These are phyloP conservation scores for Cercospora brassicicola DNA, from an alignment of 2,329 filamentous ascomycete genomes.

Conservation along the genomic window DNA sequence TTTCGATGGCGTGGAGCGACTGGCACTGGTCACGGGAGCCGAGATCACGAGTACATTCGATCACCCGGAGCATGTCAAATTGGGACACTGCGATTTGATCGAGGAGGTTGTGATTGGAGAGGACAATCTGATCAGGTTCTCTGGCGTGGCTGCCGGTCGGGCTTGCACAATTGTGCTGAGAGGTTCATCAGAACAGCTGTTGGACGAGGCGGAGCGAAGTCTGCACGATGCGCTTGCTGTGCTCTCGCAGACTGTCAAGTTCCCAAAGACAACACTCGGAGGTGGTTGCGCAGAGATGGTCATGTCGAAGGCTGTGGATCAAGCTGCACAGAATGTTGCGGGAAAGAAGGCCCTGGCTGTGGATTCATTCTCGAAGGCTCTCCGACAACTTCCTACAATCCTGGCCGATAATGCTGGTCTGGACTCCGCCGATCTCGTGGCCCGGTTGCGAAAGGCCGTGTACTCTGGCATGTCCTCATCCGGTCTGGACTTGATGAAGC, in stretches of 20 bases:
- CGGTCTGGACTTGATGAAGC: conserved; percentile 82
- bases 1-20: conserved; percentile 94
- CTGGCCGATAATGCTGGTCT: conserved; percentile 96
- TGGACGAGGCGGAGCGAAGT: conserved; percentile 94
- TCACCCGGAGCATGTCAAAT: conserved; percentile 93
- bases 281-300: conserved; percentile 98
- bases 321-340: conserved; percentile 86
- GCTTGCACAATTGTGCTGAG: conserved; percentile 96
- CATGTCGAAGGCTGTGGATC: conserved; percentile 97
- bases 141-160: conserved; percentile 86
- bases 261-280: conserved; percentile 89
- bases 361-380: conserved; percentile 80
- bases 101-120: conserved; percentile 99
- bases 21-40: conserved; percentile 92
- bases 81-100: conserved; percentile 91
- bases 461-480: conserved; percentile 93
- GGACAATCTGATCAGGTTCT: conserved; percentile 96
- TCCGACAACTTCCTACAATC: conserved; percentile 92
- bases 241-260: conserved; percentile 91
- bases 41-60: conserved; percentile 98
- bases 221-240: conserved; percentile 95
- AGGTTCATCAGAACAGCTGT: conserved; percentile 91
- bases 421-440: conserved; percentile 91
- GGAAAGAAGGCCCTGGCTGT: conserved; percentile 97
- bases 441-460: conserved; percentile 85